These are phyloP conservation scores for Fraxinus albicans DNA, from an alignment of 305 asterid genomes.

Conservation along the genomic window DNA sequence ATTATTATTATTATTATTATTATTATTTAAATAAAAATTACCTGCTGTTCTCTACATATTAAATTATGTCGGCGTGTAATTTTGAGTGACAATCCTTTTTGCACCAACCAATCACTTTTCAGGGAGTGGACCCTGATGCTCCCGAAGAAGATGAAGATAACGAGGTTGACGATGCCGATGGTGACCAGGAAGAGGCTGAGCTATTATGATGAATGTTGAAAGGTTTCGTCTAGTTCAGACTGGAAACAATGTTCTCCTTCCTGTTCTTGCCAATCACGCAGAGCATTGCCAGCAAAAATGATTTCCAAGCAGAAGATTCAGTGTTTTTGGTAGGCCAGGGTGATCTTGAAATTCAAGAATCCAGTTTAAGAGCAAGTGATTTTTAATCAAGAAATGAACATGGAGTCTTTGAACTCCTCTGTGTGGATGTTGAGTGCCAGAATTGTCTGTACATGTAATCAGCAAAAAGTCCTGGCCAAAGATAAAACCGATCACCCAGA, in stretches of 20 bases:
- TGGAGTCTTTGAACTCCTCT: background rate
- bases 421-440: background rate
- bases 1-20: too few species aligned
- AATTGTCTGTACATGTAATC: background rate
- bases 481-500: too few species aligned
- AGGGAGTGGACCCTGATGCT: slow-evolving; percentile 98
- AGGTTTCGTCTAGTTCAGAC: background rate
- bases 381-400: background rate
- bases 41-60: background rate
- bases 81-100: background rate
- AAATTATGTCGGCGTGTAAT: background rate
- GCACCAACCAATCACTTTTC: background rate
- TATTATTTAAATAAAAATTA: background rate
- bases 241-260: background rate
- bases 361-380: background rate
- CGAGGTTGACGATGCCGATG: slow-evolving; percentile 84
- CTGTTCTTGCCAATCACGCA: background rate
- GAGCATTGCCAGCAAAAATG: background rate
- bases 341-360: background rate
- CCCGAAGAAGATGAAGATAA: slow-evolving; percentile 93
- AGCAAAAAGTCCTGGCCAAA: background rate
- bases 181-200: slow-evolving; percentile 77
- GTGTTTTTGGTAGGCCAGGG: background rate
- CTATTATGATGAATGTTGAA: slow-evolving; percentile 38
- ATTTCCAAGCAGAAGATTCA: background rate